Conservation (phyloP, 2,329 filamentous ascomycete species). For the Colletotrichum musicola region DNA sequence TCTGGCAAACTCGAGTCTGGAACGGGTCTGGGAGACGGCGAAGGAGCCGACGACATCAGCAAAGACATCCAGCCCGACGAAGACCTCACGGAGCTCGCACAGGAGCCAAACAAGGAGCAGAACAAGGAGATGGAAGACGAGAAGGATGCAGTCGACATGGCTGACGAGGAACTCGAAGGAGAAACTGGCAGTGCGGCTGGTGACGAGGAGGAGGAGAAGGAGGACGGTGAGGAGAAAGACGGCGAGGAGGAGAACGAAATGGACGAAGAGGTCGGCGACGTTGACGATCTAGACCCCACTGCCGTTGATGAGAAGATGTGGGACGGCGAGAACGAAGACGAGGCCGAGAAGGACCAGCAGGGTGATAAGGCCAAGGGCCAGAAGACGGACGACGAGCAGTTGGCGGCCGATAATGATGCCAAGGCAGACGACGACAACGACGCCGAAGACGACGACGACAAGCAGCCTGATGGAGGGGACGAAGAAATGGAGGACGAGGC, state of each 20-base stretch:
- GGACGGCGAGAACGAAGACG: conserved; percentile 85
- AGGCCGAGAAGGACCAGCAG: conserved; percentile 85
- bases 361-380: conserved; percentile 79
- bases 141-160: conserved; percentile 91
- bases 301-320: conserved; percentile 99
- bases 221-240: conserved; percentile 72
- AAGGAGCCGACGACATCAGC: conserved; percentile 96
- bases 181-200: conserved; percentile 77
- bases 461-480: conserved; percentile 57
- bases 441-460: conserved; percentile 56
- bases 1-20: conserved; percentile 88
- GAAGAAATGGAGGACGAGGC: conserved; percentile 69
- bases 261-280: conserved; percentile 90
- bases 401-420: conserved; percentile 70
- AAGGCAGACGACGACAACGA: conserved; percentile 56
- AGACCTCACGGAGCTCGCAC: conserved; percentile 89
- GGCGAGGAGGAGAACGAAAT: conserved; percentile 79
- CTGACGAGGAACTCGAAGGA: conserved; percentile 90
- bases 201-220: conserved; percentile 71
- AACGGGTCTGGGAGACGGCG: conserved; percentile 93
- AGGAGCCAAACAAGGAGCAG: conserved; percentile 79
- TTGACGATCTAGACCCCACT: conserved; percentile 89
- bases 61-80: conserved; percentile 96
- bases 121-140: conserved; percentile 79
- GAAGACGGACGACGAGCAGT: conserved; percentile 73